phyloP scores from a whole-genome alignment of 1,139 yeast genomes.

The Geotrichum aggregatum region DNA sequence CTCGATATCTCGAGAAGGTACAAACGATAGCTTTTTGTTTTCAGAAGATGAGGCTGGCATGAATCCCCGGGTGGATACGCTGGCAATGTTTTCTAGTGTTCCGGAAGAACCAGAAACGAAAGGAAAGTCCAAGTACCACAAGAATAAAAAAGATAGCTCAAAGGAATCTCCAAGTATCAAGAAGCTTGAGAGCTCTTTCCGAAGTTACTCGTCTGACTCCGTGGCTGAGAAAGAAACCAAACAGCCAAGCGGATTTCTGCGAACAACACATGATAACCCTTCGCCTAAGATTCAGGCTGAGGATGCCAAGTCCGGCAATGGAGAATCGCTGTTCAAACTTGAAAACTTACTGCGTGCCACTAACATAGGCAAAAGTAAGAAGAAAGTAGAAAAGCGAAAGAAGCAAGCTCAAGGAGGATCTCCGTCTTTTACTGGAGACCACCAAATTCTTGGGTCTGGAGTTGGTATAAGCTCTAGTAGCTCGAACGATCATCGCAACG shows the following conservation, averaged over 20 bases:
- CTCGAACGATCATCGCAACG: constrained; percentile 4
- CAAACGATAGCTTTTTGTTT: constrained; percentile 6
- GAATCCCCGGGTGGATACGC: background rate
- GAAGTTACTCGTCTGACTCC: background rate
- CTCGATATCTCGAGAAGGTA: background rate
- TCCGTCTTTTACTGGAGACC: constrained; percentile 5
- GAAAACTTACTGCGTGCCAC: constrained; percentile 20
- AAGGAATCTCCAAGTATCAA: constrained; percentile 5
- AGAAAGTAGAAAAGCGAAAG: constrained; percentile 18
- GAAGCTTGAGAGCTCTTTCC: background rate
- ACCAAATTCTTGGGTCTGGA: constrained; percentile 10
- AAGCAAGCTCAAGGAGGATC: constrained; percentile 8
- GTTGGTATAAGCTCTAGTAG: constrained; percentile 7
- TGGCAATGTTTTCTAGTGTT: constrained; percentile 9
- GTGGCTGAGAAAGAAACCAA: background rate
- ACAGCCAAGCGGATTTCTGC: background rate
- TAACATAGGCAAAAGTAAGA: constrained; percentile 21
- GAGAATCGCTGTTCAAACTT: constrained; percentile 18
- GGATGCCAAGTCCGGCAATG: constrained; percentile 1
- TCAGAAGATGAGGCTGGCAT: constrained; percentile 7
- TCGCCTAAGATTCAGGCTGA: constrained; percentile 1
- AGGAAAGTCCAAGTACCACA: constrained; percentile 7
- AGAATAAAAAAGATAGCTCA: background rate
- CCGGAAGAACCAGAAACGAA: constrained; percentile 16
- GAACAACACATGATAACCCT: background rate